phyloP scores from a whole-genome alignment of 2,329 filamentous ascomycete genomes.

The Venturia nashicola region DNA sequence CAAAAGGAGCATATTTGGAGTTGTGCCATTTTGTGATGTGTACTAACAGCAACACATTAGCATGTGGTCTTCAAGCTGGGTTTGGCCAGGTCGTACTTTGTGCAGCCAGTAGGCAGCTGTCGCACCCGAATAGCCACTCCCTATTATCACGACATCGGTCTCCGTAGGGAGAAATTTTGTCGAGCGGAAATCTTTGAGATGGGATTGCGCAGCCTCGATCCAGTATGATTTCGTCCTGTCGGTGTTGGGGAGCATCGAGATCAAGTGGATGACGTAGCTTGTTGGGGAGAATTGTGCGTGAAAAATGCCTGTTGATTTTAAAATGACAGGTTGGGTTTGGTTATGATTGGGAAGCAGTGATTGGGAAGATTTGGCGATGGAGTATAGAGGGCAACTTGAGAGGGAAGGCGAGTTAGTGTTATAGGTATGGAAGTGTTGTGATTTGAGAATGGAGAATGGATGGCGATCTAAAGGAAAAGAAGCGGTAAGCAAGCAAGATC shows the following conservation, averaged over 20 bases:
- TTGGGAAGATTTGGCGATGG: no score
- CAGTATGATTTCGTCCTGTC: neutral
- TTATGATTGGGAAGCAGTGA: neutral
- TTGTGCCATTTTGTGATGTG: neutral
- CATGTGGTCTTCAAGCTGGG: neutral
- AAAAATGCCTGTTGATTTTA: neutral
- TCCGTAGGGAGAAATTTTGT: neutral
- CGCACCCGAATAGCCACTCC: neutral
- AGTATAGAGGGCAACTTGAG: no score
- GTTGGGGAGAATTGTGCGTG: no score
- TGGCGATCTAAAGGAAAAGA: no score
- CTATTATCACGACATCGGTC: neutral
- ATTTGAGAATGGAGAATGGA: no score
- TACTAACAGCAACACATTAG: neutral
- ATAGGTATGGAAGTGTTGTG: no score
- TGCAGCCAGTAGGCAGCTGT: neutral
- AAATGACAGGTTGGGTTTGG: neutral
- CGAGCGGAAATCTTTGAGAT: neutral
- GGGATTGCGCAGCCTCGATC: neutral
- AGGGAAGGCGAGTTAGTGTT: no score
- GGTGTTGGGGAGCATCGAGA: neutral
- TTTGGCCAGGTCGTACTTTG: neutral
- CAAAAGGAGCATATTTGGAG: conserved; percentile 22
- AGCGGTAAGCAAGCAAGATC: no score
- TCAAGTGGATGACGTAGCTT: neutral